A percentile compares a stretch with the other conserved stretches of the same genome.
phyloP scores from a whole-genome alignment of 139 green algal species.

The Tetradesmus lagerheimii region DNA sequence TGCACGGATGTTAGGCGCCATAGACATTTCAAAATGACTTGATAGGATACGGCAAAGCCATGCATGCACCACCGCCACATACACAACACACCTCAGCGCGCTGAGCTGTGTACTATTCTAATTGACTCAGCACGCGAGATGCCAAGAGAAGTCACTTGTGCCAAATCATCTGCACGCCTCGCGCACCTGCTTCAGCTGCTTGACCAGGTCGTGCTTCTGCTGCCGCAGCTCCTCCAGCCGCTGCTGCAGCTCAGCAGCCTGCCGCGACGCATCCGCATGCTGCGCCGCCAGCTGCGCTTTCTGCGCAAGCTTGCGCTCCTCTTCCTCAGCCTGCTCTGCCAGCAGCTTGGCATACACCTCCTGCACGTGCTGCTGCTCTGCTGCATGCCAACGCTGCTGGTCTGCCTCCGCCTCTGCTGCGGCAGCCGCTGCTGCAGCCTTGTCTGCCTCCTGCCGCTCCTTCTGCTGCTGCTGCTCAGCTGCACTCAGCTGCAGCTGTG shows the following conservation, averaged over 20 bases:
- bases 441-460: neutral
- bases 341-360: neutral
- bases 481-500: neutral
- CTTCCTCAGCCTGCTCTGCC: conserved; percentile 7
- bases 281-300: conserved; percentile 14
- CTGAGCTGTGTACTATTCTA: neutral
- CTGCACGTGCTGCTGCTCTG: neutral
- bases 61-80: neutral
- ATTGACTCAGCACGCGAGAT: too few relatives aligned
- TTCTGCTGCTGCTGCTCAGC: conserved; percentile 4
- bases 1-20: too few relatives aligned
- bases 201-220: conserved; percentile 37
- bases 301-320: neutral
- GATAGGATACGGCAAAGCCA: neutral
- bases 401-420: neutral
- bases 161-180: neutral
- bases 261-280: neutral
- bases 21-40: neutral
- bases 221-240: conserved; percentile 32
- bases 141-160: neutral
- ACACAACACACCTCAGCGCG: neutral
- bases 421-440: neutral
- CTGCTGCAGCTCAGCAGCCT: conserved; percentile 2
- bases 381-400: neutral
- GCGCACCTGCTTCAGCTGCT: conserved; percentile 44